A percentile compares a stretch with the other conserved stretches of the same genome.
Conservation (phyloP, 495 filamentous ascomycete genomes). For the Xeromyces bisporus region DNA sequence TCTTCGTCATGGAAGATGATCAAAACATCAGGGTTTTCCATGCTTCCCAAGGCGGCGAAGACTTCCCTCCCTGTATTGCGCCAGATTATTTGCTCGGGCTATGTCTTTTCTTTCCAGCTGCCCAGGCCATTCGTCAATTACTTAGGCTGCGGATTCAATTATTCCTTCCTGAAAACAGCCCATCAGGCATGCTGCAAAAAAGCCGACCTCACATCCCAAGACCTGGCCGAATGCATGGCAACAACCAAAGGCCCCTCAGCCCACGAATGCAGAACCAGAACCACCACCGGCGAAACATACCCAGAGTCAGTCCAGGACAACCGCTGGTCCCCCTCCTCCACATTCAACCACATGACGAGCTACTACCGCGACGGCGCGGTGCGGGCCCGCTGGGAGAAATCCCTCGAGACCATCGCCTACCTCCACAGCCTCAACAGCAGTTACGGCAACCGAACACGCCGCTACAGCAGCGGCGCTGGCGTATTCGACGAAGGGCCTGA, state of each 20-base stretch:
- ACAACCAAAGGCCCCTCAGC: conserved; percentile 24
- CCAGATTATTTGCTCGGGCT: conserved; percentile 29
- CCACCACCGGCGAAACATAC: conserved; percentile 17
- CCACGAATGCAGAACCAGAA: conserved; percentile 17
- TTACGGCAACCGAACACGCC: conserved; percentile 9
- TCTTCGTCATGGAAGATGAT: conserved; percentile 30
- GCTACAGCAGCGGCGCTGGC: conserved; percentile 20
- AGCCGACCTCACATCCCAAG: conserved; percentile 9
- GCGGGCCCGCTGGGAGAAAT: conserved; percentile 26
- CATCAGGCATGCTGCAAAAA: conserved; percentile 18
- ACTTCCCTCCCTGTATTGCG: conserved; percentile 22
- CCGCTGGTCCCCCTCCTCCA: conserved; percentile 11
- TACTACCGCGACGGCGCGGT: conserved; percentile 34
- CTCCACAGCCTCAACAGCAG: conserved; percentile 29
- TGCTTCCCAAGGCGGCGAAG: conserved; percentile 22
- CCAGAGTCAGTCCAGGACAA: conserved; percentile 10
- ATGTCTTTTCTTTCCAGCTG: conserved; percentile 34
- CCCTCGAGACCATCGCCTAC: conserved; percentile 26
- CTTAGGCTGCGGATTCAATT: conserved; percentile 24
- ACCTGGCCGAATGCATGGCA: conserved; percentile 27
- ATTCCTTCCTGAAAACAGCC: conserved; percentile 20
- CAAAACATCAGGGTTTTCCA: conserved; percentile 20
- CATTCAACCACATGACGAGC: conserved; percentile 24
- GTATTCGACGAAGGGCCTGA: conserved; percentile 29
- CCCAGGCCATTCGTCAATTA: conserved; percentile 20